Evolutionary conservation across 768 basidiomycete species (phyloP), one percentile per base, ranked within the genome.

Genomic region (Porpolomopsis calyptriformis): DNA sequence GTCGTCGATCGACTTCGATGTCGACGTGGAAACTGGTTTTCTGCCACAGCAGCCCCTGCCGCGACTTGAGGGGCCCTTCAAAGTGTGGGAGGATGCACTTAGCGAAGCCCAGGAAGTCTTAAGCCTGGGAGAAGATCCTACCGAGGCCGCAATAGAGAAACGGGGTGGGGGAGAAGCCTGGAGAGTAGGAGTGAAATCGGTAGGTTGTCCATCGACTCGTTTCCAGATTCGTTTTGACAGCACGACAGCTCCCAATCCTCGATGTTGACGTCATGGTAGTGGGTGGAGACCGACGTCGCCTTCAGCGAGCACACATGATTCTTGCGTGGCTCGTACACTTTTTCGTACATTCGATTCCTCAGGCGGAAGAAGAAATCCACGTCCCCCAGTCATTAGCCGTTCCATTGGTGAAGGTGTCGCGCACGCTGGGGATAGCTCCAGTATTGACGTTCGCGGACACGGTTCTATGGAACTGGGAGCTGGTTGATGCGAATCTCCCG

Each of bases 371-470:
- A 39, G 59, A 63, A 41, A 45, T 53, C 4, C 60, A 72, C 42
- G 76, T 99, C 26, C 94, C 94, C 2, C 71, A 76, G 49, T 73
- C 82, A 8, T 68, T 99, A 33, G 74, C 88, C 1, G 62, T 86
- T 19, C 93, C 94, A 0, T 71, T 96, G 23, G 74, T 87, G 23
- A 57, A 72, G 14, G 78, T 94, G 39, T 94, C 90, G 11, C 72
- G 72, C 8, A 63, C 73, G 43, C 73, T 99, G 34, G 80, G 78
- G 43, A 81, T 93, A n/a, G 91, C 93, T 4, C 94, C 94, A 3
- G 78, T 99, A 51, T 70, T 97, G 52, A 99, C 93, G 0, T 99
- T 91, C 59, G 87, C 93, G 22, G 94, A 96, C 60, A 91, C 88
- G 14, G 93, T 99, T 11, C 73, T 98, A 1, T 99, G 90, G 89